Evolutionary conservation across 306 rosid species (phyloP).

Genomic region (Trichosanthes cucumerina): DNA sequence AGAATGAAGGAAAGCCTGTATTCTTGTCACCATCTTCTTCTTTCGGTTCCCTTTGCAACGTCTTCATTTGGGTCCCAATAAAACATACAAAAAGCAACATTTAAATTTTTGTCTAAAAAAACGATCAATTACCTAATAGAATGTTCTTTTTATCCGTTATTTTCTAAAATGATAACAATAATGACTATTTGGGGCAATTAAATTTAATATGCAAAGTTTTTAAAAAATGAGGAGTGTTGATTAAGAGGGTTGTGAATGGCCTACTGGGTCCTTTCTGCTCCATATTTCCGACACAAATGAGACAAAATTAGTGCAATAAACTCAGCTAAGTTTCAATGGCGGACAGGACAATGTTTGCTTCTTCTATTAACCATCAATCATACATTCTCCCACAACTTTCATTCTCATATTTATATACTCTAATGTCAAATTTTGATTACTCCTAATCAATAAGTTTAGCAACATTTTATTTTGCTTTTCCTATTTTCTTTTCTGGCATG

Average conservation of each 20-base stretch:
- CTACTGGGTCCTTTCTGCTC: slow-evolving; percentile 16
- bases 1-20: neutral
- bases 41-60: slow-evolving; percentile 7
- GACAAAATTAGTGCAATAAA: slow-evolving; percentile 12
- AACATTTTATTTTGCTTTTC: neutral
- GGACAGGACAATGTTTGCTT: slow-evolving; percentile 10
- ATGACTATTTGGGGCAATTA: neutral
- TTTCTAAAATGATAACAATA: neutral
- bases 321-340: slow-evolving; percentile 17
- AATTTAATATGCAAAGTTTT: neutral
- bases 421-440: neutral
- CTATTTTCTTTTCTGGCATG: slow-evolving; percentile 9
- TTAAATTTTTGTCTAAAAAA: neutral
- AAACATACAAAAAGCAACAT: neutral
- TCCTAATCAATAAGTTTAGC: neutral
- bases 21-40: slow-evolving; percentile 10
- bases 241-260: slow-evolving; percentile 5
- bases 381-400: neutral
- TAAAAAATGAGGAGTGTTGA: slow-evolving; percentile 9
- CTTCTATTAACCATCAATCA: slow-evolving; percentile 6
- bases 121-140: neutral
- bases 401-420: neutral
- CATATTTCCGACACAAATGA: slow-evolving; percentile 17
- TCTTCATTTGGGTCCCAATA: neutral
- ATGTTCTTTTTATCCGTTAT: neutral